Evolutionary conservation across 768 basidiomycete species (phyloP), one percentile per base, ranked within the genome.

Genomic region (Exidia glandulosa): DNA sequence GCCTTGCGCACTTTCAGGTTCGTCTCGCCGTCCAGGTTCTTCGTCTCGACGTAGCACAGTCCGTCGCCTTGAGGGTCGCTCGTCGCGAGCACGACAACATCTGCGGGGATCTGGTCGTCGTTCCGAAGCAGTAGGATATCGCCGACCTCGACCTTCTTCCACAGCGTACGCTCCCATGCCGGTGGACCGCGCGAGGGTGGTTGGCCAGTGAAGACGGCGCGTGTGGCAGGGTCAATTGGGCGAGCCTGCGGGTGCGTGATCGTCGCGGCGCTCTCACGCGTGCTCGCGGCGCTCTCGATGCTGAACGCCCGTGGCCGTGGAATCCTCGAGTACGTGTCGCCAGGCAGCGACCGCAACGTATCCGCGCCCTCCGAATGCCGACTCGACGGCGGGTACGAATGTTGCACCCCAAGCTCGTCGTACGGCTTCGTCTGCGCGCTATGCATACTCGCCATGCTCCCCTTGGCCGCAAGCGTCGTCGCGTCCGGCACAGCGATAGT

Each of bases 131-230:
- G 75, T 31, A 98, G 90, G 25, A 97, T 73, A 68, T 98, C 95
- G n/a, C 95, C 95, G 13, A 97, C 94, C 69, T 96, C 94, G 48
- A 98, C 79, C 77, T 98, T 97, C 79, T 98, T 97, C 95, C 95
- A 98, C 1, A 98, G 75, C 14, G 95, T 98, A 59, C 95, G 78
- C 68, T 97, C 94, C 95, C 95, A 98, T n/a, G n/a, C n/a, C n/a
- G n/a, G n/a, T n/a, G n/a, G n/a, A n/a, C n/a, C n/a, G n/a, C n/a
- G n/a, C n/a, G n/a, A n/a, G n/a, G n/a, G n/a, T n/a, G n/a, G n/a
- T n/a, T n/a, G n/a, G 27, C 50, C 50, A 9, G 30, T 31, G 50
- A 54, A n/a, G 30, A 54, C 50, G 6, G 50, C 50, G 50, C 50
- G 50, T 27, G 25, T 14, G 14, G 50, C 50, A 13, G 50, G 25